Conservation (phyloP, 2,329 filamentous ascomycete species). For the Phialocephala sp. region DNA sequence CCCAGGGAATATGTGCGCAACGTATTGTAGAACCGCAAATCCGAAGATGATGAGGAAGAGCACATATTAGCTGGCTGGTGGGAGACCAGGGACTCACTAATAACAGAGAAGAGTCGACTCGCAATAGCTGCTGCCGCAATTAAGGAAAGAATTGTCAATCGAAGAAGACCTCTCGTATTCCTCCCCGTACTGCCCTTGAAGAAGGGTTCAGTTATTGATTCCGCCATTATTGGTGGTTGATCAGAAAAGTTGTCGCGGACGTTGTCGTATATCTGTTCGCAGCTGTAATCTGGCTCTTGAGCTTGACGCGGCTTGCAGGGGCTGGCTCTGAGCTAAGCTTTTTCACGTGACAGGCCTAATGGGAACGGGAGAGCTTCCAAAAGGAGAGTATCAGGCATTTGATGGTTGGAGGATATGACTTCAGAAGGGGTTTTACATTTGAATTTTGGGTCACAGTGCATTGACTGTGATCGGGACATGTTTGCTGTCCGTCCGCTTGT, state of each 20-base stretch:
- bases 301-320: slow-evolving; percentile 38
- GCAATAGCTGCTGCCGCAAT: slow-evolving; percentile 74
- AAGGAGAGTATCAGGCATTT: neutral
- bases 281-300: slow-evolving; percentile 33
- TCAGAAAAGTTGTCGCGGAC: slow-evolving; percentile 35
- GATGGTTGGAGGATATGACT: neutral
- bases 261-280: slow-evolving; percentile 39
- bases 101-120: slow-evolving; percentile 96
- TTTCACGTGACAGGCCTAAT: slow-evolving; percentile 9
- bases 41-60: too few relatives aligned
- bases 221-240: slow-evolving; percentile 47
- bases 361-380: neutral
- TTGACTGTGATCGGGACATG: too few relatives aligned
- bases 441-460: too few relatives aligned
- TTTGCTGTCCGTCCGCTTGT: too few relatives aligned
- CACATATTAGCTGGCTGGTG: slow-evolving; percentile 6
- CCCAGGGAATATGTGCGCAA: neutral
- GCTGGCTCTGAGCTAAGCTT: neutral
- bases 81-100: slow-evolving; percentile 68
- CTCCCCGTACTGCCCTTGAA: slow-evolving; percentile 79
- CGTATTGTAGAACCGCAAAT: too few relatives aligned
- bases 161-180: slow-evolving; percentile 83
- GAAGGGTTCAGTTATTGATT: slow-evolving; percentile 51
- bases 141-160: slow-evolving; percentile 86
- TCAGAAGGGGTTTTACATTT: too few relatives aligned